Evolutionary conservation across 2,329 filamentous ascomycete species (phyloP), one percentile per base, ranked within the genome.

Genomic region (Colletotrichum sp.): DNA sequence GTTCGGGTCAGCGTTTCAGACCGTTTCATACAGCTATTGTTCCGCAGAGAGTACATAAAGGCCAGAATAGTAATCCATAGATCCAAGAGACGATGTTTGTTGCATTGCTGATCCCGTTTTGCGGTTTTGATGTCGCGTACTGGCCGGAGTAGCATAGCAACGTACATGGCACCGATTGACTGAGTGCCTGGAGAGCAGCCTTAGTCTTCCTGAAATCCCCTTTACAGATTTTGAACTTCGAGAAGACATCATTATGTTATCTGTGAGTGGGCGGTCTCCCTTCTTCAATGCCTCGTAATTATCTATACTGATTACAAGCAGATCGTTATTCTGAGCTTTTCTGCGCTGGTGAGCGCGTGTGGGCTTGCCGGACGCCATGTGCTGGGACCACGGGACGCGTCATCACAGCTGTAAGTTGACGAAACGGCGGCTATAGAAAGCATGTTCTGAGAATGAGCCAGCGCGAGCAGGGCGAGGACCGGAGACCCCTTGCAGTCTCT

Each of bases 401-500:
- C 58, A 34, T 55, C 66, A 5, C 3, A n/a, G 4, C 27, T 63
- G 66, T 54, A 18, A 38, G 58, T 33, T 24, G 15, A 6, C 15
- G 9, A 21, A 5, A 43, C n/a, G 15, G 63, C 54, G 58, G 6
- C 21, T 38, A 12, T 9, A 27, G 15, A 34, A 15, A 15, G 3
- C 6, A 55, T 21, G 15, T 36, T 6, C 5, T 34, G 5, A 43
- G 18, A 16, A 47, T 13, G 21, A 18, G n/a, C 24, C 24, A 69
- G 66, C 21, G 47, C 31, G 12, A 29, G 27, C 3, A 66, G 68
- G 33, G 68, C 68, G 6, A 72, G 72, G n/a, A 65, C 43, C 7
- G 72, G 72, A 31, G 62, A 74, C 63, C 68, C 72, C 8, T 13
- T 74, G 3, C 72, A 74, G n/a, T 71, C 68, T 5, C 57, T 74